phyloP scores from a whole-genome alignment of 176 grass and related monocot species.

The Neostapfia colusana region DNA sequence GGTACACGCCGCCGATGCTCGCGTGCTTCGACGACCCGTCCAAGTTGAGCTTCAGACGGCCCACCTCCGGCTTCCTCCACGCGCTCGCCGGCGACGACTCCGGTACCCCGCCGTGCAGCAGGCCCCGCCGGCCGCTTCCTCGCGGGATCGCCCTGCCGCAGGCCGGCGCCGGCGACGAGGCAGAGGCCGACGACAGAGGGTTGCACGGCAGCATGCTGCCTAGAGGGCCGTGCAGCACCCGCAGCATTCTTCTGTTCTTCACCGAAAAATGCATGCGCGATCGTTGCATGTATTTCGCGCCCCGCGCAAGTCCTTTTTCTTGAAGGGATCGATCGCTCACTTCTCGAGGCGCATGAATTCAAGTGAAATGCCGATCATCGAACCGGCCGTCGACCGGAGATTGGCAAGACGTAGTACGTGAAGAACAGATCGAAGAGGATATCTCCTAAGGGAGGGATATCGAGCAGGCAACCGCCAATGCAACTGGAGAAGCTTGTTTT shows the following conservation, averaged over 20 bases:
- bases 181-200: neutral
- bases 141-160: neutral
- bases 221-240: constrained; percentile 15
- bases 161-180: neutral
- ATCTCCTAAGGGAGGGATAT: neutral
- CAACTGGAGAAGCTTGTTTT: neutral
- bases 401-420: constrained; percentile 5
- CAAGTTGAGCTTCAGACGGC: constrained; percentile 79
- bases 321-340: constrained; percentile 20
- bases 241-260: constrained; percentile 11
- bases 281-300: neutral
- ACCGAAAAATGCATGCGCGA: neutral
- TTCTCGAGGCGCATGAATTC: neutral
- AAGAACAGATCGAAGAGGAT: neutral
- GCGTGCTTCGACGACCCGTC: constrained; percentile 67
- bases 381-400: neutral
- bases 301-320: neutral
- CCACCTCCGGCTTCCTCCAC: constrained; percentile 64
- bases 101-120: neutral
- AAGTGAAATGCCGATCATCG: neutral
- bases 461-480: neutral
- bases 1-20: constrained; percentile 79
- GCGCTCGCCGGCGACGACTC: neutral
- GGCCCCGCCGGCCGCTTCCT: neutral
- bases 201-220: neutral